Conservation (phyloP, 1,284 basidiomycete species). For the Earliella scabrosa region DNA sequence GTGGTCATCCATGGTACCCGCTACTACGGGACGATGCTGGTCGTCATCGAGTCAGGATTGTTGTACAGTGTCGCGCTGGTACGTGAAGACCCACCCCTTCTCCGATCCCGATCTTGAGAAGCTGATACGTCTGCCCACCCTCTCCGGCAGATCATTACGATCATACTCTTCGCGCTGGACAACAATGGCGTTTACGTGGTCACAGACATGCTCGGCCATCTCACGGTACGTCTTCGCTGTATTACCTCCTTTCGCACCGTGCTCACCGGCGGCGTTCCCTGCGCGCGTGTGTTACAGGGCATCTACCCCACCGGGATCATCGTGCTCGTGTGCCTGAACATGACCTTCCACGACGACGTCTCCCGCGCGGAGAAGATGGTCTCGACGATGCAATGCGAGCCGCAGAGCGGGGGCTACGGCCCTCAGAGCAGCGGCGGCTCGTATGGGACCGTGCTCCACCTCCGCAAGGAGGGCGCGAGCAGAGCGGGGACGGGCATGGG, state of each 20-base stretch:
- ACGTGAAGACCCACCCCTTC: background rate
- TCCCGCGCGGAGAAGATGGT: background rate
- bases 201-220: background rate
- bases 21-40: background rate
- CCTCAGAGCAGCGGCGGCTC: no score
- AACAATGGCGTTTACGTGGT: background rate
- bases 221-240: background rate
- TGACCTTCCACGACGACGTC: background rate
- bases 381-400: background rate
- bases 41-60: conserved; percentile 1
- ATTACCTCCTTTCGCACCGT: no score
- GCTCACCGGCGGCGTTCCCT: no score
- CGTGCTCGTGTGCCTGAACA: conserved; percentile 4
- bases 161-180: background rate
- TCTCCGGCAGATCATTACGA: background rate
- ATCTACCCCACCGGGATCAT: conserved; percentile 10
- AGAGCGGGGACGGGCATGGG: no score
- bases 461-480: background rate
- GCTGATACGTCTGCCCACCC: no score
- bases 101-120: background rate
- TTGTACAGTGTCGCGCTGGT: background rate
- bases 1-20: background rate
- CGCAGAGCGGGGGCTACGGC: background rate
- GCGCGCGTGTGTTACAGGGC: no score
- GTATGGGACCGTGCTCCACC: background rate